phyloP scores from a whole-genome alignment of 495 filamentous ascomycete genomes.

The Neurospora sublineolata region DNA sequence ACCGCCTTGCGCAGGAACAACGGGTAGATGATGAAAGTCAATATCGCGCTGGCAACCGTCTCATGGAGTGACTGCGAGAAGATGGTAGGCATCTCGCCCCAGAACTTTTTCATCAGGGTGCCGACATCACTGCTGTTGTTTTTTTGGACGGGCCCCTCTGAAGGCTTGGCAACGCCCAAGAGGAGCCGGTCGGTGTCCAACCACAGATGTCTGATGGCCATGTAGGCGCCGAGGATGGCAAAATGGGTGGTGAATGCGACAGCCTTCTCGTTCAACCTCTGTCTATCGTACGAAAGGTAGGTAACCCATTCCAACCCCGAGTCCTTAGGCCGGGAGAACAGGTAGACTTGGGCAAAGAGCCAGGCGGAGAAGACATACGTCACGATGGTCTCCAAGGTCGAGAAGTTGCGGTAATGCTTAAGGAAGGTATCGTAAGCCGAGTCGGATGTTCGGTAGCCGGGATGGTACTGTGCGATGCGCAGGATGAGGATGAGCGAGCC shows the following conservation, averaged over 20 bases:
- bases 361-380: conserved; percentile 71
- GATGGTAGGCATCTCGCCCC: conserved; percentile 23
- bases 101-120: conserved; percentile 12
- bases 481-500: conserved; percentile 61
- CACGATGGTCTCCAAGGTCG: conserved; percentile 53
- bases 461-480: conserved; percentile 76
- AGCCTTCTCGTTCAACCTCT: conserved; percentile 75
- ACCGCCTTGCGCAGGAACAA: conserved; percentile 48
- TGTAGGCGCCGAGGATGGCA: conserved; percentile 52
- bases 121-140: conserved; percentile 20
- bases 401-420: conserved; percentile 40
- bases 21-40: conserved; percentile 49
- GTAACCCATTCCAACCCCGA: conserved; percentile 63
- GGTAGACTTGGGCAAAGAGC: conserved; percentile 72
- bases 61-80: conserved; percentile 24
- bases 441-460: conserved; percentile 55
- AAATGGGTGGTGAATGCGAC: conserved; percentile 69
- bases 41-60: conserved; percentile 31
- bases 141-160: conserved; percentile 19
- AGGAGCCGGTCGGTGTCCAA: conserved; percentile 62
- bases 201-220: conserved; percentile 58
- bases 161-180: conserved; percentile 31
- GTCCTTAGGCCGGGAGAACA: conserved; percentile 56
- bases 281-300: conserved; percentile 52
- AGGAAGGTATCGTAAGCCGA: conserved; percentile 54